Percentiles rank a stretch among this genome's conserved stretches.
Conservation (phyloP, 208 protist genomes). For the Trypanosoma boissoni region DNA sequence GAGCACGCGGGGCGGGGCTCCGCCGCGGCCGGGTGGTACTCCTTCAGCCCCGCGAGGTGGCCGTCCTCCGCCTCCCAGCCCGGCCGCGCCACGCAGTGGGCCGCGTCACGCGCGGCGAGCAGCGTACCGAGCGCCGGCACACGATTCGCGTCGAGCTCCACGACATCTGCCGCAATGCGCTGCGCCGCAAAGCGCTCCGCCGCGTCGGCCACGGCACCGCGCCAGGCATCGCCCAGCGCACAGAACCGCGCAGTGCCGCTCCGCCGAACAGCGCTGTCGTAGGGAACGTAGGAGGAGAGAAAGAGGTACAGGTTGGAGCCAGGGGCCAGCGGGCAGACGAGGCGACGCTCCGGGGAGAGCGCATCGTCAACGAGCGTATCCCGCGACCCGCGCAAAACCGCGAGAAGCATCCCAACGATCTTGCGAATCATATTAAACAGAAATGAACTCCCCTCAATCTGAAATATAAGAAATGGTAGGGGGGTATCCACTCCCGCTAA, state of each 20-base stretch:
- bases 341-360: conserved; percentile 48
- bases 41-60: conserved; percentile 54
- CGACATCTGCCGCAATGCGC: conserved; percentile 45
- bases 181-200: conserved; percentile 39
- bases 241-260: conserved; percentile 16
- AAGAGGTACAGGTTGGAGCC: conserved; percentile 67
- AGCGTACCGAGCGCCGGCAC: conserved; percentile 57
- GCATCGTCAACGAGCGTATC: conserved; percentile 42
- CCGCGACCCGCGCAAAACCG: conserved; percentile 56
- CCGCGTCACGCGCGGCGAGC: conserved; percentile 42
- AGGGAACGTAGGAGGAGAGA: conserved; percentile 63
- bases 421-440: conserved; percentile 91
- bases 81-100: conserved; percentile 31
- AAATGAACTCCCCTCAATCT: conserved; percentile 84
- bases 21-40: conserved; percentile 34
- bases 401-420: conserved; percentile 66
- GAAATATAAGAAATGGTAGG: conserved; percentile 73
- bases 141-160: conserved; percentile 63
- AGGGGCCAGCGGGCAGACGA: conserved; percentile 66
- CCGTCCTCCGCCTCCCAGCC: conserved; percentile 37
- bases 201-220: conserved; percentile 33
- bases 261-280: conserved; percentile 32
- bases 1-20: conserved; percentile 27
- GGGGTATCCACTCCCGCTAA: too few species aligned
- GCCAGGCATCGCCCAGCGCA: conserved; percentile 47